Evolutionary conservation across 805 yeast genomes (phyloP).

Genomic region (Teunomyces kruisii): DNA sequence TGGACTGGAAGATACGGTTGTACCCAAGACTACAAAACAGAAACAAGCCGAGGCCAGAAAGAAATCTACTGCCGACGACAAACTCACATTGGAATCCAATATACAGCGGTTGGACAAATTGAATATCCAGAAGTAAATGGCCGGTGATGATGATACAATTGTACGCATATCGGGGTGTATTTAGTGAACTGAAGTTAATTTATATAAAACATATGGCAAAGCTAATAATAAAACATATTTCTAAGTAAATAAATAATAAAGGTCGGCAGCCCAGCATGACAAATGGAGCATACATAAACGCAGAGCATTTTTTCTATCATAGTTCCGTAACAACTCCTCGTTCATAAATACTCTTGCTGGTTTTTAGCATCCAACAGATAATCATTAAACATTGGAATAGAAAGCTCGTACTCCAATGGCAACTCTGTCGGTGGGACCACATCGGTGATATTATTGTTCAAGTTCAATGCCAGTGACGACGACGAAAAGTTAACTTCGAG

Average conservation of each 20-base stretch:
- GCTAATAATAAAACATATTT: background rate
- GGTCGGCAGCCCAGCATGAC: background rate
- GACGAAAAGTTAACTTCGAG: slow-evolving; percentile 1
- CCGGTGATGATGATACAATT: too few species aligned
- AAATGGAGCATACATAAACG: too few species aligned
- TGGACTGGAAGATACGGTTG: background rate
- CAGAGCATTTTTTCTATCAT: background rate
- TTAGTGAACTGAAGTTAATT: background rate
- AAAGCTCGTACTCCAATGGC: slow-evolving; percentile 11
- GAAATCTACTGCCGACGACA: slow-evolving; percentile 12
- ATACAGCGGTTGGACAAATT: slow-evolving; percentile 32
- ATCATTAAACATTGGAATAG: slow-evolving; percentile 8
- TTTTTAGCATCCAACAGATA: slow-evolving; percentile 1
- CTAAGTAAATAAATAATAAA: slow-evolving; percentile 2
- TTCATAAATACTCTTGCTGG: background rate
- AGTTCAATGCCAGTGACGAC: slow-evolving; percentile 2
- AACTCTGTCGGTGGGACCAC: slow-evolving; percentile 10
- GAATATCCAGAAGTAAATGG: slow-evolving; percentile 16
- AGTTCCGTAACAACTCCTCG: background rate
- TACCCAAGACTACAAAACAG: slow-evolving; percentile 18
- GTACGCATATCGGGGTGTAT: background rate
- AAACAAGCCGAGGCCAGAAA: slow-evolving; percentile 10
- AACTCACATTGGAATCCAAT: slow-evolving; percentile 27
- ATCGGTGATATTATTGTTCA: slow-evolving; percentile 4
- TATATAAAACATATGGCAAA: slow-evolving; percentile 4